phyloP scores from a whole-genome alignment of 2,329 filamentous ascomycete genomes.

The Mollisiaceae sp. region DNA sequence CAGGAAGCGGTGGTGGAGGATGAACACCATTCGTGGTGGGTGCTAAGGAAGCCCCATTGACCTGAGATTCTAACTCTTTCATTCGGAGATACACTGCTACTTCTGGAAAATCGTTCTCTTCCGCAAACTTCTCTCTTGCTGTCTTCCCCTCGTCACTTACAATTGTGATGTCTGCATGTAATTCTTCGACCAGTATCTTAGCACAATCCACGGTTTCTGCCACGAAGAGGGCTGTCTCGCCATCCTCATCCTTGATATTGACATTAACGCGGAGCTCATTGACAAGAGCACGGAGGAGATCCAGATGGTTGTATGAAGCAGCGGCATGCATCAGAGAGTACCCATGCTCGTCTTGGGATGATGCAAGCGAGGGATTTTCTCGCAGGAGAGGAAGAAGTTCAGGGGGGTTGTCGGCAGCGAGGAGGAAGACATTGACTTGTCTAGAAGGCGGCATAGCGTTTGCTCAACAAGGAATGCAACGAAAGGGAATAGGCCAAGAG shows the following conservation, averaged over 20 bases:
- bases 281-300: slow-evolving; percentile 77
- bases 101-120: slow-evolving; percentile 77
- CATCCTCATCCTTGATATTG: slow-evolving; percentile 86
- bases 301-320: slow-evolving; percentile 86
- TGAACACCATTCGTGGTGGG: slow-evolving; percentile 25
- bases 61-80: slow-evolving; percentile 42
- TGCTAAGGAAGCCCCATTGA: slow-evolving; percentile 39
- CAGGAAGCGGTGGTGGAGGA: slow-evolving; percentile 68
- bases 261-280: slow-evolving; percentile 78
- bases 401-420: slow-evolving; percentile 82
- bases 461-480: too few species aligned
- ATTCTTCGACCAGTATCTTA: slow-evolving; percentile 79
- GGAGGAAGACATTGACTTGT: slow-evolving; percentile 67
- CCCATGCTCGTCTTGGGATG: slow-evolving; percentile 84
- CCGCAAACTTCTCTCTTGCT: slow-evolving; percentile 78
- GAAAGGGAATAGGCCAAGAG: not conserved
- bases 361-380: slow-evolving; percentile 75
- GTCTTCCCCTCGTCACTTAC: slow-evolving; percentile 78
- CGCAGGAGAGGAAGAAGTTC: slow-evolving; percentile 76
- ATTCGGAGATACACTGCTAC: slow-evolving; percentile 72
- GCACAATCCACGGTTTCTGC: slow-evolving; percentile 82
- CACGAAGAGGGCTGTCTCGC: slow-evolving; percentile 94
- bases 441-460: slow-evolving; percentile 25
- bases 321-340: slow-evolving; percentile 95
- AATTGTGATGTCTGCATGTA: slow-evolving; percentile 70